These are phyloP conservation scores for Athelia psychrophila DNA, from an alignment of 1,284 basidiomycete species.

Conservation along the genomic window DNA sequence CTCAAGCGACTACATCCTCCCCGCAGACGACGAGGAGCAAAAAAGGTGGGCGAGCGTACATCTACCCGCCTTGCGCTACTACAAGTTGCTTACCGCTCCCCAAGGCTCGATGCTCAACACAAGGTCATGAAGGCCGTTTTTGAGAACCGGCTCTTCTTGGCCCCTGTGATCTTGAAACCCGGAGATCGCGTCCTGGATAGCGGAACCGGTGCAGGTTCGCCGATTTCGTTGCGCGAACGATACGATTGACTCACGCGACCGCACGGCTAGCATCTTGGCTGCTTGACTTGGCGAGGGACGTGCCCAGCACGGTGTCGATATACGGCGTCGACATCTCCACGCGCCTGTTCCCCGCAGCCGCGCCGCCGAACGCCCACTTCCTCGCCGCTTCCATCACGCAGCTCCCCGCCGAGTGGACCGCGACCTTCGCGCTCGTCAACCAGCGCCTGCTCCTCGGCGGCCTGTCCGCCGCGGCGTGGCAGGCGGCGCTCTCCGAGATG, in stretches of 20 bases:
- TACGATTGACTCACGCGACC: neutral
- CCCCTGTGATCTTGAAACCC: conserved; percentile 10
- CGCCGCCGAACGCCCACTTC: conserved; percentile 18
- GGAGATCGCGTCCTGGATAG: conserved; percentile 22
- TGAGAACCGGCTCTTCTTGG: conserved; percentile 13
- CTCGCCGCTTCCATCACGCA: conserved; percentile 12
- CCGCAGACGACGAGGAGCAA: no score
- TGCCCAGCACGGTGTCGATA: conserved; percentile 5
- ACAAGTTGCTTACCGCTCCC: no score
- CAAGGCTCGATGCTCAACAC: conserved; percentile 22
- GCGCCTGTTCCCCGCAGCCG: conserved; percentile 17
- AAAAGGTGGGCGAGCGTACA: no score
- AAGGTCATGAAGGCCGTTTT: conserved; percentile 12
- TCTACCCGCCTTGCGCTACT: no score
- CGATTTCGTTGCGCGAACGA: neutral
- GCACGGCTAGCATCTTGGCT: conserved; percentile 11
- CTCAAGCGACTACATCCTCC: no score
- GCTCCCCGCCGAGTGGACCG: conserved; percentile 20
- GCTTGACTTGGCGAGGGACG: conserved; percentile 9
- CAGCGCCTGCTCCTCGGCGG: conserved; percentile 24
- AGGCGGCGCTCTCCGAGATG: conserved; percentile 17
- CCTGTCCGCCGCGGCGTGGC: conserved; percentile 17
- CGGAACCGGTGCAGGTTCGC: conserved; percentile 20
- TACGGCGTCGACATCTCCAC: conserved; percentile 20
- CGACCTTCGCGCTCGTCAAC: conserved; percentile 23